Conservation (phyloP, 2,329 filamentous ascomycete species). For the Pezicula neosporulosa region DNA sequence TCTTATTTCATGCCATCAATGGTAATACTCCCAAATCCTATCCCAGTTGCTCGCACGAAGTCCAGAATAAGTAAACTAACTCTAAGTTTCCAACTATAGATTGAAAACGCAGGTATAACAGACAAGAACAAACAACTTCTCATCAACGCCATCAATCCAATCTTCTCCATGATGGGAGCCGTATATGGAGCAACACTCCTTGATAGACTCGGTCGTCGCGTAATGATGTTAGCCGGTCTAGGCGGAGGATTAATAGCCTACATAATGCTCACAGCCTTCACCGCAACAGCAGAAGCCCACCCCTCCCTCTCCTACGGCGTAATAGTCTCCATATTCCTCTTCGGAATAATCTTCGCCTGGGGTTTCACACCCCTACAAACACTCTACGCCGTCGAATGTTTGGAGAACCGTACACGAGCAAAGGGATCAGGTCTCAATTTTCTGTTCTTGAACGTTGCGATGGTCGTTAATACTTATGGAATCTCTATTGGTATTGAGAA, state of each 20-base stretch:
- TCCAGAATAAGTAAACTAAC: no score
- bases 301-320: slow-evolving; percentile 39
- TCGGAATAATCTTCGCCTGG: slow-evolving; percentile 38
- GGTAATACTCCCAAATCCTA: no score
- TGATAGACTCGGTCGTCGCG: slow-evolving; percentile 39
- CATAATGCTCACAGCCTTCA: slow-evolving; percentile 26
- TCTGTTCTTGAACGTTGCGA: slow-evolving; percentile 29
- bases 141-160: slow-evolving; percentile 30
- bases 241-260: slow-evolving; percentile 18
- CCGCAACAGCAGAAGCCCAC: slow-evolving; percentile 19
- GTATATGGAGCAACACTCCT: slow-evolving; percentile 40
- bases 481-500: slow-evolving; percentile 33
- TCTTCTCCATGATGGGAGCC: slow-evolving; percentile 38
- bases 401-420: slow-evolving; percentile 41
- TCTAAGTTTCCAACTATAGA: slow-evolving; percentile 13
- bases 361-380: slow-evolving; percentile 41
- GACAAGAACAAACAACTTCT: slow-evolving; percentile 25
- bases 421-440: slow-evolving; percentile 43
- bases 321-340: slow-evolving; percentile 46
- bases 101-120: slow-evolving; percentile 33
- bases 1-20: slow-evolving; percentile 30
- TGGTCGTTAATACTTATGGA: slow-evolving; percentile 35
- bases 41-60: no score
- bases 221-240: slow-evolving; percentile 32
- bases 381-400: slow-evolving; percentile 44